phyloP scores from a whole-genome alignment of 2,329 filamentous ascomycete genomes.

The Ceratocystis papillata region DNA sequence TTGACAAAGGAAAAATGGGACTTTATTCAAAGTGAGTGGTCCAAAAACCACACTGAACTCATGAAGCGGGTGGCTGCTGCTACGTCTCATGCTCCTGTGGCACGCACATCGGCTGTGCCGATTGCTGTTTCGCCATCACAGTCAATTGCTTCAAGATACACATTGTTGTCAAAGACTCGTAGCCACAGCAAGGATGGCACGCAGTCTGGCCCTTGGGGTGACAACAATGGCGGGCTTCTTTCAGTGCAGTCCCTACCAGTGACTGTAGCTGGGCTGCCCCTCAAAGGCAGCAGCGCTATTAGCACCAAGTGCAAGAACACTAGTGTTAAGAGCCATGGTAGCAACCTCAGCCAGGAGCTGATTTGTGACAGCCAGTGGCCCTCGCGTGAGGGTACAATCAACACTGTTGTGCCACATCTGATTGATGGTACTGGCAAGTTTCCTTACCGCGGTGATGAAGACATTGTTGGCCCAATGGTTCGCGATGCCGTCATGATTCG shows the following conservation, averaged over 20 bases:
- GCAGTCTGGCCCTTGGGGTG: slow-evolving; percentile 34
- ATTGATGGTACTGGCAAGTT: slow-evolving; percentile 72
- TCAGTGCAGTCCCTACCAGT: slow-evolving; percentile 28
- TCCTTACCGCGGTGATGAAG: slow-evolving; percentile 74
- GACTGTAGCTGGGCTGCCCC: slow-evolving; percentile 11
- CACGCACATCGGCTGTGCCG: slow-evolving; percentile 24
- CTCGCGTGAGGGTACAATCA: slow-evolving; percentile 44
- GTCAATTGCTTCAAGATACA: slow-evolving; percentile 15
- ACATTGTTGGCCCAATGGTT: slow-evolving; percentile 89
- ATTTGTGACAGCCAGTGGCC: slow-evolving; percentile 37
- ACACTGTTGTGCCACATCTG: slow-evolving; percentile 57
- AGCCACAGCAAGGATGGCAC: slow-evolving; percentile 35
- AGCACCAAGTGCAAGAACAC: slow-evolving; percentile 13
- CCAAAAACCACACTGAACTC: slow-evolving; percentile 54
- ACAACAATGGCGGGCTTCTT: slow-evolving; percentile 36
- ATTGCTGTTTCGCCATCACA: slow-evolving; percentile 23
- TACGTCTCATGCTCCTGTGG: slow-evolving; percentile 28
- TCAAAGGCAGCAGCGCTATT: not conserved
- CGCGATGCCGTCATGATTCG: slow-evolving; percentile 46
- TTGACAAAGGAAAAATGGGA: slow-evolving; percentile 85
- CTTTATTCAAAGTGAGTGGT: slow-evolving; percentile 66
- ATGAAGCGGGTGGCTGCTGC: slow-evolving; percentile 41
- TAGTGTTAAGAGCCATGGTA: slow-evolving; percentile 22
- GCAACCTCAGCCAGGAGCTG: slow-evolving; percentile 29
- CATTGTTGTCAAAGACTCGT: slow-evolving; percentile 28